Evolutionary conservation across 164 flowering plant genomes (phyloP), one percentile per base, ranked within the genome.

Genomic region (Platanus orientalis): DNA sequence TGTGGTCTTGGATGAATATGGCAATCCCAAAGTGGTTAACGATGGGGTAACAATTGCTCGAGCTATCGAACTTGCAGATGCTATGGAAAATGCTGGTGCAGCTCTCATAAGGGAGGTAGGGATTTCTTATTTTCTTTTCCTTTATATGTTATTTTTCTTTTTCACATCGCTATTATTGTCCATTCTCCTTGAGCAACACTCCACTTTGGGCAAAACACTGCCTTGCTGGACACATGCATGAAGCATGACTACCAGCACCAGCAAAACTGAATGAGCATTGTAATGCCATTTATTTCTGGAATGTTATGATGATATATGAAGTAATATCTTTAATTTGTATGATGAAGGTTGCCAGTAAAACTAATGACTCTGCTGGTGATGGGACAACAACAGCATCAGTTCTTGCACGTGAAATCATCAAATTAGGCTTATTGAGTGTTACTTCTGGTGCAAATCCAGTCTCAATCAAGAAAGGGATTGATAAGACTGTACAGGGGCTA

Each of bases 31-130:
- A 71, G 97, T 91, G 17, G 99, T 94, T 5, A 94, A 94, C 77
- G 99, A 94, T 77, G 99, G 99, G 4, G 99, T 94, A 7, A 94
- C 99, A 28, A 91, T 94, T 76, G 99, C 99, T 26, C 73, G 97
- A 16, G 99, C 97, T 47, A 91, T 94, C 67, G 99, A 94, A 71
- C 84, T 94, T 23, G 76, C 92, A 26, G 90, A 94, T 83, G 73
- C 99, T 14, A 91, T 91, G 96, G 99, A 94, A 75, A 94, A 94
- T 77, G 97, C 97, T 59, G 99, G 99, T 75, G 99, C 99, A 44
- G 92, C 97, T 54, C 82, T 94, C 42, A 92, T 93, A 29, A 84
- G 97, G 64, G 98, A 93, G 97, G 98, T 90, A 57, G 20, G 79
- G 19, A n/a, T n/a, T n/a, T n/a, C n/a, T n/a, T n/a, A n/a, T n/a